Base-by-base conservation (phyloP, 2,329 filamentous ascomycete genomes). In the Fonsecaea monophora region DNA sequence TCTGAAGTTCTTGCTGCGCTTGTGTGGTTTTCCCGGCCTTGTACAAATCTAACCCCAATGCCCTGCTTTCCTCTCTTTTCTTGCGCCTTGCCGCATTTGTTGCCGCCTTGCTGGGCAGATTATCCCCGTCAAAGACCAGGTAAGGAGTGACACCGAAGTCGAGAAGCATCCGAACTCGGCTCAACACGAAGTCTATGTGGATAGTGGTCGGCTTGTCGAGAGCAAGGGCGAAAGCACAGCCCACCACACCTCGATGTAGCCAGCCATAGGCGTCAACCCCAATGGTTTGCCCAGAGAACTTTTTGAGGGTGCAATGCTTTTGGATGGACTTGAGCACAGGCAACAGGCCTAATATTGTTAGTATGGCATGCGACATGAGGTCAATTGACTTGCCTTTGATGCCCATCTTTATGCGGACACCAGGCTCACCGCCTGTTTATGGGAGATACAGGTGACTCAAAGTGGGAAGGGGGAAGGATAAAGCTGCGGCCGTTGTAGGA, bases 231-330 rank as follows among this genome's bases (percentile, higher is more conserved):
- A 95, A 88, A 70, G 94, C 92, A 82, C 94, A 98, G 58, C 92
- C 87, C 71, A 96, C 89, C 55, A 93, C 93, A 62, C 94, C 96
- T 72, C 95, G 90, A 79, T 99, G 95, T 63, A 99, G 88, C 95
- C 96, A 99, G 77, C 94, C 95, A 84, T 99, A 99, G 65, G 91
- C 94, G 78, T 99, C 95, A 40, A 99, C 89, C n/a, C 91, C 96
- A 55, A 99, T 86, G 1, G 91, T 96, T 79, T 96, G 89, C 60
- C 94, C 95, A 12, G 86, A 82, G 78, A 91, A 97, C 75, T 93
- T 93, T 77, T 93, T 96, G 67, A 99, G 84, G 73, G 92, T 91
- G 59, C 88, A 91, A 75, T 91, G 91, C 75, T 91, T 93, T 67
- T 99, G 95, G 62, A 99, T 98, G 54, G 95, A 98, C 80, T 98